Base-by-base conservation (phyloP, 1,284 basidiomycete genomes). In the Ceratobasidium sp. region DNA sequence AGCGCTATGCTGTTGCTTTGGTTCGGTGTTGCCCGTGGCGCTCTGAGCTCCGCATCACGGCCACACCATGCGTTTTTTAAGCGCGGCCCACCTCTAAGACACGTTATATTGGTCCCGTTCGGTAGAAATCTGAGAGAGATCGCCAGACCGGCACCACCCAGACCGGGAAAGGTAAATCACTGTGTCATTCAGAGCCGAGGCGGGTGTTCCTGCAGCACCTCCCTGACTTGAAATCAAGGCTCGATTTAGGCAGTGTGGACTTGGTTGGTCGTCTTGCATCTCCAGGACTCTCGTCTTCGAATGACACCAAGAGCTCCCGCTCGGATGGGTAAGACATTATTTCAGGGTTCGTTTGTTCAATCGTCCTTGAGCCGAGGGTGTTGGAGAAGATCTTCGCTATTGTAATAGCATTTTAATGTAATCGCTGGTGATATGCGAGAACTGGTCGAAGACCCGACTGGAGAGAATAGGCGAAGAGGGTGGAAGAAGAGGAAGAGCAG, bases 391-490 rank as follows among this genome's bases (percentile, higher is more conserved):
- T 52, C 23, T 52, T 52, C 21, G 49, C 32, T 30, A 14, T 58
- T 38, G n/a, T 58, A 14, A 18, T 58, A 30, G 30, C 43, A 30
- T 18, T 58, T 38, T 9, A 58, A 41, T 6, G 26, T 41, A 14
- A 58, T 32, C n/a, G 32, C 16, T 18, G 55, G 55, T 7, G 43
- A 16, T 11, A 38, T 38, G 3, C 32, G 55, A 9, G 55, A 58
- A 23, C 32, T 30, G 23, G 55, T n/a, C 9, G 32, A 30, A 18
- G 55, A 9, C 9, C 32, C 32, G 3, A 58, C 32, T 58, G 55
- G 55, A 38, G 55, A 58, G 32, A 38, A 58, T 58, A 9, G 55
- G 55, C 5, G 55, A 58, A n/a, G 55, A 58, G 26, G 55, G 55
- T 4, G 55, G 55, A n/a, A 58, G 55, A 8, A 38, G 55, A 3